Conservation (phyloP, 139 green algal species). For the Micromonas pusilla region DNA sequence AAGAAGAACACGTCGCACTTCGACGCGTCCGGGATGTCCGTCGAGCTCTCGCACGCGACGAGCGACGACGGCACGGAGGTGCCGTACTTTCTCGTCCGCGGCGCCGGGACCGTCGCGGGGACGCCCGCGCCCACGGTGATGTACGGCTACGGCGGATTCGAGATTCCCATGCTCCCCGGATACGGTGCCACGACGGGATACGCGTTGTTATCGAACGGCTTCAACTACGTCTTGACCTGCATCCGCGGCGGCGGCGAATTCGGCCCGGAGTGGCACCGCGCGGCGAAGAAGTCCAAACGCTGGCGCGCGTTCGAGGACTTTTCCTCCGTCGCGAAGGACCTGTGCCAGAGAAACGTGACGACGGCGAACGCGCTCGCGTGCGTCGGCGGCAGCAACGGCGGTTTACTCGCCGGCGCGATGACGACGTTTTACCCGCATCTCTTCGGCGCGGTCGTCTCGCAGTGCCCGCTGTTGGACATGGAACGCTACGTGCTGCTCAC, state of each 20-base stretch:
- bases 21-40: not conserved
- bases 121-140: not conserved
- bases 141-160: conserved; percentile 22
- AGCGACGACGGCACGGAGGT: conserved; percentile 6
- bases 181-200: not conserved
- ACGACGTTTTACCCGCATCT: conserved; percentile 8
- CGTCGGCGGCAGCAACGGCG: conserved; percentile 12
- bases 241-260: conserved; percentile 21
- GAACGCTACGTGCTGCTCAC: conserved; percentile 1
- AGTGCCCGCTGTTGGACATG: conserved; percentile 20
- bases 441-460: not conserved
- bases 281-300: conserved; percentile 9
- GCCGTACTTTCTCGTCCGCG: conserved; percentile 9
- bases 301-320: conserved; percentile 9
- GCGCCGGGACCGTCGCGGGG: not conserved
- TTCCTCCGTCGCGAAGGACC: not conserved
- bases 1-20: not conserved
- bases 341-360: not conserved
- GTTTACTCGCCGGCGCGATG: conserved; percentile 13
- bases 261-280: not conserved
- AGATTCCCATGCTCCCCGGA: not conserved
- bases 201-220: not conserved
- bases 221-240: not conserved
- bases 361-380: not conserved
- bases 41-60: not conserved